These are phyloP conservation scores for Phytophthora citricola DNA, from an alignment of 352 stramenopile genomes.

Conservation along the genomic window DNA sequence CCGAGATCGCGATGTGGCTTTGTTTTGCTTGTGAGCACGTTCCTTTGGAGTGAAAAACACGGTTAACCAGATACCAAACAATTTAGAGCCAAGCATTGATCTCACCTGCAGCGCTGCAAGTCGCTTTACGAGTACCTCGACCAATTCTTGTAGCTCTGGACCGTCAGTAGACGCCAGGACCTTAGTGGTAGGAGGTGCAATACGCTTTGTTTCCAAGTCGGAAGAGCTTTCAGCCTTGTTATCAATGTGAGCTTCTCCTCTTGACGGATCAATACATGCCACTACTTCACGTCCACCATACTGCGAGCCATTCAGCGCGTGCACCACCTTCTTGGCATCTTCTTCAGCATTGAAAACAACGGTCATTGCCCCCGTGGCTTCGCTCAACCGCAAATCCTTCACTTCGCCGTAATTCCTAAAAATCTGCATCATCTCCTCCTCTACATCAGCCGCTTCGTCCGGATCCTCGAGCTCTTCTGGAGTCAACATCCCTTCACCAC, in stretches of 20 bases:
- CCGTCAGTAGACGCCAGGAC: slow-evolving; percentile 21
- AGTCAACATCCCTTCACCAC: slow-evolving; percentile 27
- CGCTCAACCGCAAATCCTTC: slow-evolving; percentile 15
- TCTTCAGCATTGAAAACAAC: slow-evolving; percentile 25
- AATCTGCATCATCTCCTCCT: slow-evolving; percentile 36
- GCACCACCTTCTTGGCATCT: slow-evolving; percentile 21
- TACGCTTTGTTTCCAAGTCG: slow-evolving; percentile 3
- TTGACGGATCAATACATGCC: neutral
- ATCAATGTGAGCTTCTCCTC: neutral
- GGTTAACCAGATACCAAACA: neutral
- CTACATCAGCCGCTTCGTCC: slow-evolving; percentile 48
- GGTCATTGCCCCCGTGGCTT: slow-evolving; percentile 17
- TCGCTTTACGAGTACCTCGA: slow-evolving; percentile 34
- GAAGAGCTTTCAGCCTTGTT: neutral
- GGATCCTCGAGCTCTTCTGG: slow-evolving; percentile 46
- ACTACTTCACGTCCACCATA: slow-evolving; percentile 48
- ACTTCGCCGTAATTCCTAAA: slow-evolving; percentile 31
- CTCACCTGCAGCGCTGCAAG: slow-evolving; percentile 39
- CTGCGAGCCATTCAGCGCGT: slow-evolving; percentile 27
- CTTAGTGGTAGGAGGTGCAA: slow-evolving; percentile 9
- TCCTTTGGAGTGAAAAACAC: slow-evolving; percentile 50
- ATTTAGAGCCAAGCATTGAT: neutral
- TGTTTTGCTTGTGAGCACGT: slow-evolving; percentile 64
- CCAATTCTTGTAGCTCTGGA: slow-evolving; percentile 14
- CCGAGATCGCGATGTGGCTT: slow-evolving; percentile 48